Conservation (phyloP, 2,329 filamentous ascomycete species). For the Sphaceloma murrayae region DNA sequence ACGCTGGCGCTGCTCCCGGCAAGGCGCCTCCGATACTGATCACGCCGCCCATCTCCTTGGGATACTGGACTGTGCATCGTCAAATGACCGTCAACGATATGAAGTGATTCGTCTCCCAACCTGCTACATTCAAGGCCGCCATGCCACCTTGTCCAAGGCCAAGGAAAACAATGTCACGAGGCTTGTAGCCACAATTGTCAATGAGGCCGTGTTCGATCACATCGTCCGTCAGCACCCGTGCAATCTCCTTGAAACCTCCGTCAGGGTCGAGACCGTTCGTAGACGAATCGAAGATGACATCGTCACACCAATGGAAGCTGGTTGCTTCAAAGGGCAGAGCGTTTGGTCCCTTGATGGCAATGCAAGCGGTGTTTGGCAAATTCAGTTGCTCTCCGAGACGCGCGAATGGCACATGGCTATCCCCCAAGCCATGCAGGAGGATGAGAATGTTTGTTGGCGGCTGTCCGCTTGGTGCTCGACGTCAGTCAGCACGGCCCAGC, state of each 20-base stretch:
- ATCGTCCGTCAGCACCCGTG: slow-evolving; percentile 34
- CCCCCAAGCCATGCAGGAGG: slow-evolving; percentile 76
- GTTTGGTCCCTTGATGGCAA: slow-evolving; percentile 62
- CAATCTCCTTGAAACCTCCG: slow-evolving; percentile 40
- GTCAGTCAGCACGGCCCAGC: slow-evolving; percentile 7
- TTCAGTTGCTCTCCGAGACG: slow-evolving; percentile 57
- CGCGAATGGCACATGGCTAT: slow-evolving; percentile 59
- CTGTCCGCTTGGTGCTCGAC: slow-evolving; percentile 38
- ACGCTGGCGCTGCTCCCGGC: slow-evolving; percentile 39
- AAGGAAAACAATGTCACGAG: slow-evolving; percentile 44
- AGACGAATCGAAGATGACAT: slow-evolving; percentile 46
- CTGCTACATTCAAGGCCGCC: slow-evolving; percentile 40
- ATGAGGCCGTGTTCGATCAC: slow-evolving; percentile 39
- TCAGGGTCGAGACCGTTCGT: slow-evolving; percentile 46
- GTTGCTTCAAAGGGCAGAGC: slow-evolving; percentile 60
- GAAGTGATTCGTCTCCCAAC: too few species aligned
- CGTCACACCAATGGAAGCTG: slow-evolving; percentile 55
- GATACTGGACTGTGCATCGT: slow-evolving; percentile 12
- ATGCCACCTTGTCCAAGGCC: slow-evolving; percentile 51
- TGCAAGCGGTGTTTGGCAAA: slow-evolving; percentile 66
- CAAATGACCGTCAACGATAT: slow-evolving; percentile 18
- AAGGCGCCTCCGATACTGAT: slow-evolving; percentile 55
- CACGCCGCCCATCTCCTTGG: slow-evolving; percentile 46
- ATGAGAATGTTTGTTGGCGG: slow-evolving; percentile 65
- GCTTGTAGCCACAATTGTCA: slow-evolving; percentile 40